phyloP scores from a whole-genome alignment of 768 basidiomycete species.

The Mycena pura region DNA sequence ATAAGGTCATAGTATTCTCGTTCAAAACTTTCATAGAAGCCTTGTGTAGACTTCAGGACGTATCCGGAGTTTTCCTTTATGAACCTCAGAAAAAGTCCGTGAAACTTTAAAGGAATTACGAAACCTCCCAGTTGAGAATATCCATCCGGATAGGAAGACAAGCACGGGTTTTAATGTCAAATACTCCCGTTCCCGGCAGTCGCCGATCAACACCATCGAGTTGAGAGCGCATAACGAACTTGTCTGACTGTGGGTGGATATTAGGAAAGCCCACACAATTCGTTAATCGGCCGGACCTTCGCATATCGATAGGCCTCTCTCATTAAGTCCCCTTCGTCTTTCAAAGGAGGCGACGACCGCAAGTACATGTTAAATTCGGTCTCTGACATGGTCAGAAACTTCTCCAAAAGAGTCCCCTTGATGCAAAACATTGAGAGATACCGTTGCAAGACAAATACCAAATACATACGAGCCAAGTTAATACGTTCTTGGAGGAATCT shows the following conservation, averaged over 20 bases:
- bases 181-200: slow-evolving; percentile 89
- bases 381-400: slow-evolving; percentile 74
- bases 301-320: slow-evolving; percentile 88
- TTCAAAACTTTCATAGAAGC: slow-evolving; percentile 83
- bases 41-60: slow-evolving; percentile 67
- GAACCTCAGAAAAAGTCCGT: neutral
- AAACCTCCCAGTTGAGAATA: slow-evolving; percentile 78
- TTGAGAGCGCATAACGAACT: slow-evolving; percentile 93
- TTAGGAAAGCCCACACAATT: neutral
- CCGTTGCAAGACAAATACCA: neutral
- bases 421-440: neutral
- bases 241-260: slow-evolving; percentile 47
- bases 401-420: slow-evolving; percentile 90
- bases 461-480: slow-evolving; percentile 72
- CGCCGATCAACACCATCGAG: slow-evolving; percentile 85
- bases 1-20: slow-evolving; percentile 94
- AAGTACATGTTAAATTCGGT: slow-evolving; percentile 67
- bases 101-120: neutral
- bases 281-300: slow-evolving; percentile 55
- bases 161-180: slow-evolving; percentile 96
- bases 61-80: slow-evolving; percentile 81
- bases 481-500: slow-evolving; percentile 65
- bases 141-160: slow-evolving; percentile 86
- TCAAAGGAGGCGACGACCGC: slow-evolving; percentile 43
- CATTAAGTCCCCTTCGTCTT: slow-evolving; percentile 40